Conservation (phyloP, 257 asterid genomes). For the Misopates orontium region DNA sequence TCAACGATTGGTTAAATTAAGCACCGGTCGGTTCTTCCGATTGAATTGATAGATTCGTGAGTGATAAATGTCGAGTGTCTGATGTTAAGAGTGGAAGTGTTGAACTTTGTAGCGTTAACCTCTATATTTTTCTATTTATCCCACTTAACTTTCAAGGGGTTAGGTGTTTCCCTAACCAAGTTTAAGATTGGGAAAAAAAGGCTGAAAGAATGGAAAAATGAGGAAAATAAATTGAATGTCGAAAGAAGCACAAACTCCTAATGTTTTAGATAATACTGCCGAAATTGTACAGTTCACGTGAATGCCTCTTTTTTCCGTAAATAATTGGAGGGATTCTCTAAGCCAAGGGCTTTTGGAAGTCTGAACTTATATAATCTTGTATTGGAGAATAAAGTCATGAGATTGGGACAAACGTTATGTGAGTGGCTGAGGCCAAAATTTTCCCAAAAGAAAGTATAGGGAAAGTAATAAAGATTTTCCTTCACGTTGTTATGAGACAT, state of each 20-base stretch:
- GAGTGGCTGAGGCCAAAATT: background rate
- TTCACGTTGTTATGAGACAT: background rate
- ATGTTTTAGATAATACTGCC: background rate
- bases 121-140: too few species aligned
- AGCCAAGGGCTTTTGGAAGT: background rate
- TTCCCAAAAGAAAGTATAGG: background rate
- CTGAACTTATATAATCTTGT: background rate
- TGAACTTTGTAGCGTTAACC: background rate
- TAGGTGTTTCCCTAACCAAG: background rate
- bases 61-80: background rate
- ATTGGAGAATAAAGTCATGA: background rate
- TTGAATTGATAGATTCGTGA: background rate
- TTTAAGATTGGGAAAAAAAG: too few species aligned
- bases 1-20: background rate
- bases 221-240: background rate
- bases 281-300: background rate
- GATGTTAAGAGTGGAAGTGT: background rate
- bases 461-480: background rate
- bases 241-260: background rate
- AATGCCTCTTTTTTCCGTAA: background rate
- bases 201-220: too few species aligned
- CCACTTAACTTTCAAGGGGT: background rate
- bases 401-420: background rate
- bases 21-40: background rate
- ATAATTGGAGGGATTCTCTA: background rate